phyloP scores from a whole-genome alignment of 2,329 filamentous ascomycete species.

The Alternaria angustiovoidea region DNA sequence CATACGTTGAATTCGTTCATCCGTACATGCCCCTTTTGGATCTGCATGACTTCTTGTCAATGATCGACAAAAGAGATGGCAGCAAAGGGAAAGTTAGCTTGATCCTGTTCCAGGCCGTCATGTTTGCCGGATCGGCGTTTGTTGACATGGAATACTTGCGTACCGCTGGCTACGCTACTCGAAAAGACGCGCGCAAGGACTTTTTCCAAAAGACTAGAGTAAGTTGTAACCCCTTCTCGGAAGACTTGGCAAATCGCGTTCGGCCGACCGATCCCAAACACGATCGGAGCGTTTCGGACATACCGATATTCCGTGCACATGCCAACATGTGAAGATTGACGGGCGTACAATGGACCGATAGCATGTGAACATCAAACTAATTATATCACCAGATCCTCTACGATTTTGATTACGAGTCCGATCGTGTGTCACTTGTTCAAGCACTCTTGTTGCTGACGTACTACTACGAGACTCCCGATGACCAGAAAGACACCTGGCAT shows the following conservation, averaged over 20 bases:
- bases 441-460: slow-evolving; percentile 92
- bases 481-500: slow-evolving; percentile 98
- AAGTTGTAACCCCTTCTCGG: slow-evolving; percentile 49
- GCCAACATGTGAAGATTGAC: slow-evolving; percentile 19
- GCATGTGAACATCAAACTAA: slow-evolving; percentile 22
- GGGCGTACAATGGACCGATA: background rate
- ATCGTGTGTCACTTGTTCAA: slow-evolving; percentile 88
- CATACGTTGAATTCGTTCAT: slow-evolving; percentile 89
- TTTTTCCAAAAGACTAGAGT: slow-evolving; percentile 91
- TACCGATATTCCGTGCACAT: slow-evolving; percentile 19
- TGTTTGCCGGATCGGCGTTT: slow-evolving; percentile 92
- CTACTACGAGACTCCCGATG: slow-evolving; percentile 96
- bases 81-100: slow-evolving; percentile 77
- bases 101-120: slow-evolving; percentile 89
- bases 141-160: slow-evolving; percentile 80
- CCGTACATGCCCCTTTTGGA: slow-evolving; percentile 92
- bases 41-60: slow-evolving; percentile 66
- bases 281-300: slow-evolving; percentile 9
- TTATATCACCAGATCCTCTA: slow-evolving; percentile 72
- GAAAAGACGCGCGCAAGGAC: slow-evolving; percentile 83
- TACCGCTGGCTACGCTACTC: slow-evolving; percentile 76
- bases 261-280: slow-evolving; percentile 17
- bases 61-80: slow-evolving; percentile 73
- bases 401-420: slow-evolving; percentile 93
- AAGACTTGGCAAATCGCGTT: slow-evolving; percentile 10